Base-by-base conservation (phyloP, 2,329 filamentous ascomycete species). In the Aspergillus sp. region DNA sequence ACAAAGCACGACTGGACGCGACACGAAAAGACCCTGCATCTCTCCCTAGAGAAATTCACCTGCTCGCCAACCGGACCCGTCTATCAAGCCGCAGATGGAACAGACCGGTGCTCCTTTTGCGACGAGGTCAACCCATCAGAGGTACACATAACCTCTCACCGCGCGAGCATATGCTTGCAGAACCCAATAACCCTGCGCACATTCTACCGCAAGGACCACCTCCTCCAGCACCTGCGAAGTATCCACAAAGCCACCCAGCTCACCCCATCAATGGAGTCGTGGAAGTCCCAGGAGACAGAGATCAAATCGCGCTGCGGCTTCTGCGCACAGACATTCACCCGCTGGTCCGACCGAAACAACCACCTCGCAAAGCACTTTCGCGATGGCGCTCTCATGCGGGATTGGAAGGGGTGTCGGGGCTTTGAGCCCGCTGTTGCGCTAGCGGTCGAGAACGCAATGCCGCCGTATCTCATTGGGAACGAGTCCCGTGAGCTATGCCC, bases 141-240 rank as follows among this genome's bases (percentile, higher is more conserved):
- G 19, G 79, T 80, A 13, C 84, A 87, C 69, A 68, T 85, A 4
- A 82, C 83, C 56, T 77, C 72, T 4, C 84, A 87, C 72, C 82
- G 83, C 54, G 82, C 84, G 66, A 69, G 71, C 7, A 76, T 77
- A 19, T 87, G 84, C 66, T 80, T 82, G 60, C 80, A 84, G 54
- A 85, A 85, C 65, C 82, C 82, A 3, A 54, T 79, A 1, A 79
- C 81, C 47, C 79, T 83, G 45, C 78, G 84, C n/a, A 86, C 83
- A 0, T 87, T 87, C 71, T 86, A 84, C 68, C 77, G 84, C 11
- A 87, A 87, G 70, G 84, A 87, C 63, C 84, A 87, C 66, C 75
- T 87, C 0, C 75, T 82, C 50, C 84, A 87, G 67, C 84, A 87
- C 69, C 70, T 87, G 41, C 79, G 83, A 17, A 73, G 85, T 23